A percentile compares a stretch with the other conserved stretches of the same genome.
These are phyloP conservation scores for Chlamydomonas schloesseri DNA, from an alignment of 139 green algal genomes.

Conservation along the genomic window DNA sequence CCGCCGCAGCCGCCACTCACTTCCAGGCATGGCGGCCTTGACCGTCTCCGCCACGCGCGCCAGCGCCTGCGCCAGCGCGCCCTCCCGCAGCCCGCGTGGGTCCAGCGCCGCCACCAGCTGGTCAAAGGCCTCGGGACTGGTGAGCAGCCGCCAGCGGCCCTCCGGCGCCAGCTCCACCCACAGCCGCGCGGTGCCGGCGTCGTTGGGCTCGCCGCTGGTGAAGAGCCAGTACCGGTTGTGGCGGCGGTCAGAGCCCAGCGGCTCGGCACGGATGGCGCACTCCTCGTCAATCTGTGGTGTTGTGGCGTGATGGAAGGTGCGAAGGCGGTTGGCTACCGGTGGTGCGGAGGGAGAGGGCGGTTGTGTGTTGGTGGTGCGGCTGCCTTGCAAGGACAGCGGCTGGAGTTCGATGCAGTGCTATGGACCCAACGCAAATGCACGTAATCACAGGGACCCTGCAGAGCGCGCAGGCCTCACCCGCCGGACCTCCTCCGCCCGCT, in stretches of 20 bases:
- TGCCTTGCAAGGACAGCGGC: too few species aligned
- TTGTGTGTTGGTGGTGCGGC: too few species aligned
- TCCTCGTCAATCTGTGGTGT: slow-evolving; percentile 50
- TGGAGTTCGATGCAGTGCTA: too few species aligned
- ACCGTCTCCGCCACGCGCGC: slow-evolving; percentile 24
- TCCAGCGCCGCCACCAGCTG: slow-evolving; percentile 68
- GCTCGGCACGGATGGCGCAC: slow-evolving; percentile 62
- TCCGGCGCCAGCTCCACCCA: slow-evolving; percentile 61
- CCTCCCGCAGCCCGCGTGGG: slow-evolving; percentile 69
- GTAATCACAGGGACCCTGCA: too few species aligned
- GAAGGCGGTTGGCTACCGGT: too few species aligned
- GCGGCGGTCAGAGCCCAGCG: slow-evolving; percentile 84
- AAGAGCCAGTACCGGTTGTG: slow-evolving; percentile 86
- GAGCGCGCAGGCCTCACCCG: slow-evolving; percentile 38
- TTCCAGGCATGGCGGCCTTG: slow-evolving; percentile 40
- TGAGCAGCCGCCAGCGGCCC: slow-evolving; percentile 65
- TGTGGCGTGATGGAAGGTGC: background rate
- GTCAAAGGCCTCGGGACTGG: slow-evolving; percentile 58
- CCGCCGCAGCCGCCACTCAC: background rate
- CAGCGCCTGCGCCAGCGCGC: slow-evolving; percentile 45
- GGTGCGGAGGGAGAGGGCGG: background rate
- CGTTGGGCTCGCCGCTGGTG: slow-evolving; percentile 3
- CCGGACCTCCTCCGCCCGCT: slow-evolving; percentile 30
- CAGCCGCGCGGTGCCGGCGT: slow-evolving; percentile 44
- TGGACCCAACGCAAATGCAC: too few species aligned